phyloP scores from a whole-genome alignment of 352 stramenopile genomes.

The Blastocystis sp. region DNA sequence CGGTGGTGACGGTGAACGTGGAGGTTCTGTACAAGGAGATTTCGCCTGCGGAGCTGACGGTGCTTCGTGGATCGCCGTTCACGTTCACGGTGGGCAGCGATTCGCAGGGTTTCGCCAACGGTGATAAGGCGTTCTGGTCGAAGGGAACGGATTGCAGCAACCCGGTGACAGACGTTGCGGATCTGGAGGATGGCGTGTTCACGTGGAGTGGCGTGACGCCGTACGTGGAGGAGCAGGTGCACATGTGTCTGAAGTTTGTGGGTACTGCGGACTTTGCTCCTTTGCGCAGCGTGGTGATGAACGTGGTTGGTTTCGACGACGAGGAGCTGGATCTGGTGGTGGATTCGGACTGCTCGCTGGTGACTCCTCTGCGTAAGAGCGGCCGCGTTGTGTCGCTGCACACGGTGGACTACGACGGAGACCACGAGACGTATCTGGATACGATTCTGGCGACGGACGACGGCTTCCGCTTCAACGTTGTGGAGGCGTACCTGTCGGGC shows the following conservation, averaged over 20 bases:
- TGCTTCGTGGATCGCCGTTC: background rate
- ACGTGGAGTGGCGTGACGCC: background rate
- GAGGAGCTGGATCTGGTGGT: slow-evolving; percentile 1
- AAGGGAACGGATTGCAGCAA: background rate
- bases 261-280: background rate
- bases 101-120: background rate
- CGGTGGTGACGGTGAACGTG: slow-evolving; percentile 2
- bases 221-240: slow-evolving; percentile 3
- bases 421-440: background rate
- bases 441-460: background rate
- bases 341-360: background rate
- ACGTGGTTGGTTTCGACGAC: background rate
- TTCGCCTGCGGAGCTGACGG: background rate
- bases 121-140: slow-evolving; percentile 33
- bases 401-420: background rate
- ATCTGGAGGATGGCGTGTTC: background rate
- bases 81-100: background rate
- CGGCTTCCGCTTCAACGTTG: background rate
- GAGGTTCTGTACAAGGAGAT: slow-evolving; percentile 22
- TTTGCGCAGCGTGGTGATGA: slow-evolving; percentile 21
- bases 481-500: background rate
- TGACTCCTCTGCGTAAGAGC: background rate
- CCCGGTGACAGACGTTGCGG: background rate
- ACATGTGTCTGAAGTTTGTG: slow-evolving; percentile 4
- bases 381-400: background rate